These are phyloP conservation scores for Lippia alba DNA, from an alignment of 305 asterid genomes.

Conservation along the genomic window DNA sequence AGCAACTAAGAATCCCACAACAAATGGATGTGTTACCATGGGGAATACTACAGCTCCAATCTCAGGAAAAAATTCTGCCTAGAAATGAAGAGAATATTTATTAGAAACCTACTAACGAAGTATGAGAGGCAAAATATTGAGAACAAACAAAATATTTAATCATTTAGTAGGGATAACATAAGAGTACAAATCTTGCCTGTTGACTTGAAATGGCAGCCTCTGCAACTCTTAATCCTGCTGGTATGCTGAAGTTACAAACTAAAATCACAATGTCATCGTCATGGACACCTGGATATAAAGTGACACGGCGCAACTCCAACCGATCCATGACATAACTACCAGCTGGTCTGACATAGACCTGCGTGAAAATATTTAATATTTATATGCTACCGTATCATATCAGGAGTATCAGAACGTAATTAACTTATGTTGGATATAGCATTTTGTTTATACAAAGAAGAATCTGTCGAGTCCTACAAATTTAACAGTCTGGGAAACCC, in stretches of 20 bases:
- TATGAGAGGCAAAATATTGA: constrained; percentile 9
- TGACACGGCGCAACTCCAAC: constrained; percentile 83
- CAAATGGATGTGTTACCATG: constrained; percentile 90
- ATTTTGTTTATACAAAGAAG: background rate
- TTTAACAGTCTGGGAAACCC: background rate
- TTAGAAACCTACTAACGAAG: constrained; percentile 30
- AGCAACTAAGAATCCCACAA: constrained; percentile 94
- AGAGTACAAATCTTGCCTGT: constrained; percentile 53
- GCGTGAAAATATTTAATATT: constrained; percentile 31
- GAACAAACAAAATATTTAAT: constrained; percentile 11
- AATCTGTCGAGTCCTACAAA: background rate
- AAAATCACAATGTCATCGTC: constrained; percentile 79
- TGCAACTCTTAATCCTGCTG: constrained; percentile 86
- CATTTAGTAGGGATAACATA: constrained; percentile 1
- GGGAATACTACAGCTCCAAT: constrained; percentile 91
- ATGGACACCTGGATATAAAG: constrained; percentile 64
- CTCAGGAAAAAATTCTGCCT: constrained; percentile 88
- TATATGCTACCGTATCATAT: constrained; percentile 22
- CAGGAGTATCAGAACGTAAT: constrained; percentile 23
- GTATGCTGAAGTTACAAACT: constrained; percentile 67
- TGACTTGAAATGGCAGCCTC: constrained; percentile 79
- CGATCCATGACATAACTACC: constrained; percentile 95
- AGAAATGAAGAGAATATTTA: constrained; percentile 45
- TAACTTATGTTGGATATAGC: background rate
- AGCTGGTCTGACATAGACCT: constrained; percentile 98